Base-by-base conservation (phyloP, 2,329 filamentous ascomycete genomes). In the Dendryphion nanum region DNA sequence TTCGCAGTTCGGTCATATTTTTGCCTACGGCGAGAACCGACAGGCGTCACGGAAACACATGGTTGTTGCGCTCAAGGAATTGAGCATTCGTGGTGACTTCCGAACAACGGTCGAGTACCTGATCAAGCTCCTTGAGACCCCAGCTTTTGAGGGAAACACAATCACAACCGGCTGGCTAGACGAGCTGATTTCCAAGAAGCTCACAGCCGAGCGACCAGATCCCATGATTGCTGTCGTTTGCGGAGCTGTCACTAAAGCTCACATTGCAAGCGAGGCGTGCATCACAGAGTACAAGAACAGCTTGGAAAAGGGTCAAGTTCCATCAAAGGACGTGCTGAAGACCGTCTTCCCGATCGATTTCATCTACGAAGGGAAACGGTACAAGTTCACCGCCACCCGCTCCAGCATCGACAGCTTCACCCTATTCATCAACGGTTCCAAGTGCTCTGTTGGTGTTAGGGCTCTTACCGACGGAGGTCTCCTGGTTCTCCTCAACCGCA, bases 41-140 rank as follows among this genome's bases (percentile, higher is more conserved):
- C 85, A 89, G 35, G 90, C 93, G 18, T 98, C 93, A 18, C 78
- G 93, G 52, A 98, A 98, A 71, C 94, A 98, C 76, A 98, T 98
- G 93, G 90, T 98, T 53, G 86, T 98, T 54, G 93, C 93, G 13
- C 74, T 98, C 63, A 98, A 98, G 77, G 93, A 98, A 72, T 72
- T 98, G 71, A 98, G 91, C 74, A 98, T 98, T 76, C 93, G 93
- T 72, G 93, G 93, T 79, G 93, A 98, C 68, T 98, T 98, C 80
- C 81, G 90, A 63, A 98, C 93, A 37, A 98, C 93, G 1, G 91
- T 98, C 39, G 93, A 98, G 69, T 98, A 98, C 67, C 81, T 98
- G 49, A 97, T 98, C 72, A 98, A 98, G 78, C 81, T 98, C 50
- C 81, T 98, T 31, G 93, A 98, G 73, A 98, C 94, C 0, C 91